Conservation (phyloP, 1,139 yeast genomes). For the Taphrina wiesneri region DNA sequence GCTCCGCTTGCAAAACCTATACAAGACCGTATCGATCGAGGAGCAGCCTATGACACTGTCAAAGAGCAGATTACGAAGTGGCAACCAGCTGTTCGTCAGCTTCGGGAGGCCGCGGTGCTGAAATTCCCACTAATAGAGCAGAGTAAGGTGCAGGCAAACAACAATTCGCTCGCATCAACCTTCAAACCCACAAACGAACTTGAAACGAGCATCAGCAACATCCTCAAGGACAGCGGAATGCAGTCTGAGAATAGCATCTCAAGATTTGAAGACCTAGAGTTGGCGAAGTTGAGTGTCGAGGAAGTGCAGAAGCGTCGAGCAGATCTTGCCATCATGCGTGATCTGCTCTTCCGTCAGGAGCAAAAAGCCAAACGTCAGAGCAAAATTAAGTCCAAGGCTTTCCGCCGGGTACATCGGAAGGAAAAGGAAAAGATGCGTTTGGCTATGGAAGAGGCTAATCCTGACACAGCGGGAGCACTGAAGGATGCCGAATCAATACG, state of each 20-base stretch:
- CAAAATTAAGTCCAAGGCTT: slow-evolving; percentile 90
- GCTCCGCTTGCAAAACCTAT: slow-evolving; percentile 85
- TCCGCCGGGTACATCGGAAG: slow-evolving; percentile 80
- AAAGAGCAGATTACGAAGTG: slow-evolving; percentile 84
- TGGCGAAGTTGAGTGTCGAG: slow-evolving; percentile 73
- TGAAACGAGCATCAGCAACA: slow-evolving; percentile 63
- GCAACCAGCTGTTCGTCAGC: slow-evolving; percentile 77
- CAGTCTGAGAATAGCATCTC: slow-evolving; percentile 74
- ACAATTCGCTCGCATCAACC: slow-evolving; percentile 52
- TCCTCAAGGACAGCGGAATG: slow-evolving; percentile 66
- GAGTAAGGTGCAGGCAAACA: slow-evolving; percentile 49
- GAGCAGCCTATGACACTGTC: slow-evolving; percentile 86
- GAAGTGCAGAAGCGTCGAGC: slow-evolving; percentile 76
- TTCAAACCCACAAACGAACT: slow-evolving; percentile 61
- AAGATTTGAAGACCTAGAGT: slow-evolving; percentile 79
- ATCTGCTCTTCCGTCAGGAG: slow-evolving; percentile 93
- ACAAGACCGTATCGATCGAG: slow-evolving; percentile 81
- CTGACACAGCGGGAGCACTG: slow-evolving; percentile 50
- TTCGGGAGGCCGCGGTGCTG: slow-evolving; percentile 81
- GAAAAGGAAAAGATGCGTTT: slow-evolving; percentile 63
- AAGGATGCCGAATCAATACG: slow-evolving; percentile 64
- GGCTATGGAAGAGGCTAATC: slow-evolving; percentile 7
- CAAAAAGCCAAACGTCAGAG: slow-evolving; percentile 84
- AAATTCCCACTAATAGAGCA: slow-evolving; percentile 61
- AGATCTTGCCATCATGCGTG: slow-evolving; percentile 89